A percentile compares a stretch with the other conserved stretches of the same genome.
Evolutionary conservation across 2,329 filamentous ascomycete genomes (phyloP).

Genomic region (Calonectria multiphialidica): DNA sequence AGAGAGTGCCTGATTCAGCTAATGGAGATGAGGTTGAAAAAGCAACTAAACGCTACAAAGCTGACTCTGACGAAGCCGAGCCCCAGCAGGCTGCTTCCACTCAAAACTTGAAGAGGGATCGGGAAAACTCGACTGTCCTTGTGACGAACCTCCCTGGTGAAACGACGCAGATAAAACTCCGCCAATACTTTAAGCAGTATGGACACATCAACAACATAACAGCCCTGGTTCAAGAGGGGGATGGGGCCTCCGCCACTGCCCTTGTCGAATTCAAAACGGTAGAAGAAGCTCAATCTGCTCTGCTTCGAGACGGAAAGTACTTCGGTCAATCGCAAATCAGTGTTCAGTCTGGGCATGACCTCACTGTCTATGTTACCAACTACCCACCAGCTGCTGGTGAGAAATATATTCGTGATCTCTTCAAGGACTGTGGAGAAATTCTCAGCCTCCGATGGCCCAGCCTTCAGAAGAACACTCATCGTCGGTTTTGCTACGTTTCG

Average conservation of each 20-base stretch:
- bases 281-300: constrained; percentile 85
- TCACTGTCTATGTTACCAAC: constrained; percentile 92
- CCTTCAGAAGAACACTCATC: constrained; percentile 87
- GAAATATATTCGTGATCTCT: constrained; percentile 74
- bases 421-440: constrained; percentile 83
- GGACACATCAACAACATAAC: constrained; percentile 85
- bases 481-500: constrained; percentile 97
- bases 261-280: constrained; percentile 86
- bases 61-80: constrained; percentile 50
- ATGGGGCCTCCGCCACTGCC: constrained; percentile 74
- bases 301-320: constrained; percentile 84
- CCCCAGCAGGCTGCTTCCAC: constrained; percentile 18
- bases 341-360: constrained; percentile 79
- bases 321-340: constrained; percentile 80
- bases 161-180: constrained; percentile 78
- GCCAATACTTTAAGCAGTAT: constrained; percentile 93
- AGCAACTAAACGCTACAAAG: constrained; percentile 76
- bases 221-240: constrained; percentile 70
- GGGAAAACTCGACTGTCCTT: constrained; percentile 89
- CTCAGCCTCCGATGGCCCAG: constrained; percentile 91
- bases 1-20: constrained; percentile 72
- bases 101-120: constrained; percentile 77
- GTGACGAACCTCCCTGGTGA: constrained; percentile 81
- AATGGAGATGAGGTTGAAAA: constrained; percentile 56
- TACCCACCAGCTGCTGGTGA: constrained; percentile 85